phyloP scores from a whole-genome alignment of 306 rosid species.

The Erythrophleum fordii region DNA sequence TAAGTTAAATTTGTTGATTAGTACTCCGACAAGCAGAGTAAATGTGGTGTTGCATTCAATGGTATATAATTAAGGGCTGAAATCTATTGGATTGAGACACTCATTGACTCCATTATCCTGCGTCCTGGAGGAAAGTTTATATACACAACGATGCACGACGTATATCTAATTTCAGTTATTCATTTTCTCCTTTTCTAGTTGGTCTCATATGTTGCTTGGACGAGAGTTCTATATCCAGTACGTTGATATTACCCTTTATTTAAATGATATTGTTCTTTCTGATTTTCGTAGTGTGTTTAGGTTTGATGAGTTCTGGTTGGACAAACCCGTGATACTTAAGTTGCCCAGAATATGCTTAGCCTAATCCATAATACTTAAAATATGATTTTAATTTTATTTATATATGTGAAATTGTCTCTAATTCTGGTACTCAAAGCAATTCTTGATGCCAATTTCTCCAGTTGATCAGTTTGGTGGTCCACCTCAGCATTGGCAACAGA shows the following conservation, averaged over 20 bases:
- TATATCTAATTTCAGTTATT: not conserved
- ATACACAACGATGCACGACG: not conserved
- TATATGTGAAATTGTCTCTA: conserved; percentile 7
- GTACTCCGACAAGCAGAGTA: not conserved
- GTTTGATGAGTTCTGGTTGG: not conserved
- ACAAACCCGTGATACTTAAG: not conserved
- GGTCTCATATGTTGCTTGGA: not conserved
- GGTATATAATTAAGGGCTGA: not conserved
- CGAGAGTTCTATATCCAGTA: not conserved
- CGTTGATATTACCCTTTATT: not conserved
- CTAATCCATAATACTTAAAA: not conserved
- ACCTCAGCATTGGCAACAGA: conserved; percentile 40
- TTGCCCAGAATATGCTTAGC: not conserved
- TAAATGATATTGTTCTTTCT: not conserved
- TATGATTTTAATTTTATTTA: conserved; percentile 1
- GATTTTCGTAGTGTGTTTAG: not conserved
- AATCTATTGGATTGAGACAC: not conserved
- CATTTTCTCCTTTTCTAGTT: not conserved
- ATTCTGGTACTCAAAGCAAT: not conserved
- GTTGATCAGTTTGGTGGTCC: conserved; percentile 46
- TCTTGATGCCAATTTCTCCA: conserved; percentile 35
- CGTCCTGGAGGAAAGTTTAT: not conserved
- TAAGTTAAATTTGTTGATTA: not conserved
- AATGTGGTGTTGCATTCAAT: not conserved
- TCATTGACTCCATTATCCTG: not conserved